A percentile compares a stretch with the other conserved stretches of the same genome.
These are phyloP conservation scores for Erodium moschatum DNA, from an alignment of 441 rosid species.

Conservation along the genomic window DNA sequence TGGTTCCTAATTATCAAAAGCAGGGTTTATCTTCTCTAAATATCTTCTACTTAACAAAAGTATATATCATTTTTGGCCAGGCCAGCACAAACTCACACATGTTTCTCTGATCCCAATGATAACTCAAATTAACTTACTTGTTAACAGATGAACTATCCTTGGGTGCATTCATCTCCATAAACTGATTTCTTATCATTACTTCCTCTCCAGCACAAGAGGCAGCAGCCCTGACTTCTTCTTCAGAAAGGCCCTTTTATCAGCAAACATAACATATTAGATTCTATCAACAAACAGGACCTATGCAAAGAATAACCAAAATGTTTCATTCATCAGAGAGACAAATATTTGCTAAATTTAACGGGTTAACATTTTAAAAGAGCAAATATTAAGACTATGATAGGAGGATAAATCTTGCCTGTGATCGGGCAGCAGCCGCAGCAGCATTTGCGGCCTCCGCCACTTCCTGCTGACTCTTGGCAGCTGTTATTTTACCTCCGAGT, in stretches of 20 bases:
- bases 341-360: not conserved
- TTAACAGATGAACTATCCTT: slow-evolving; percentile 79
- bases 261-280: slow-evolving; percentile 28
- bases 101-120: not conserved
- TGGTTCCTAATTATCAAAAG: not conserved
- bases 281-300: not conserved
- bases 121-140: slow-evolving; percentile 53
- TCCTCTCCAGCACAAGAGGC: slow-evolving; percentile 98
- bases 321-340: not conserved
- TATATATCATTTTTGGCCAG: not conserved
- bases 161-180: slow-evolving; percentile 98
- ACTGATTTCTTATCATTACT: slow-evolving; percentile 89
- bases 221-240: slow-evolving; percentile 90
- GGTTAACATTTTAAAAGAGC: not conserved
- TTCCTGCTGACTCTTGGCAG: slow-evolving; percentile 95
- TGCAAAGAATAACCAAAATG: not conserved
- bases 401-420: slow-evolving; percentile 48
- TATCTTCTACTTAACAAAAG: not conserved
- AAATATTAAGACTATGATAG: slow-evolving; percentile 13
- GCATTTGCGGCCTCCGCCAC: slow-evolving; percentile 98
- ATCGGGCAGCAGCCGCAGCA: slow-evolving; percentile 86
- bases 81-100: not conserved
- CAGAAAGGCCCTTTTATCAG: slow-evolving; percentile 84
- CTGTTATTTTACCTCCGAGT: slow-evolving; percentile 86
- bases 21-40: not conserved